phyloP scores from a whole-genome alignment of 306 rosid species.

The Pterocarpus macrocarpus region DNA sequence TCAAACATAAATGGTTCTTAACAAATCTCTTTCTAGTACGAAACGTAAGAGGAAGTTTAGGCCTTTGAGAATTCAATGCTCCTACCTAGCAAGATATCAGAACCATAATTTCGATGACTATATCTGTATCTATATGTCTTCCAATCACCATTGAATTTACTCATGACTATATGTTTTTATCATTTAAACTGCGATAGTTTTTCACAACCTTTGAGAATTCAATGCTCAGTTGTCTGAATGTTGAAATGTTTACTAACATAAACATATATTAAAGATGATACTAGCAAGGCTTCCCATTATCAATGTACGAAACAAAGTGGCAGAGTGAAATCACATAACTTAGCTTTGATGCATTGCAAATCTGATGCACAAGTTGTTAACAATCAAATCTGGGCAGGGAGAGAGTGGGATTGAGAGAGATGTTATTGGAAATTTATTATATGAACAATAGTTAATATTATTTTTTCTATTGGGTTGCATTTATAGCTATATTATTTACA shows the following conservation, averaged over 20 bases:
- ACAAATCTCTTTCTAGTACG: not conserved
- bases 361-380: slow-evolving; percentile 12
- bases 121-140: not conserved
- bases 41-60: slow-evolving; percentile 22
- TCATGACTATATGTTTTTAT: not conserved
- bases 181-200: not conserved
- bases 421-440: slow-evolving; percentile 7
- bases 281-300: not conserved
- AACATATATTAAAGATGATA: slow-evolving; percentile 12
- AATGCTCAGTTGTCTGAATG: slow-evolving; percentile 20
- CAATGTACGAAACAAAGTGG: slow-evolving; percentile 6
- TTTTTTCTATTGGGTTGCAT: not conserved
- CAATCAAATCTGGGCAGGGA: not conserved
- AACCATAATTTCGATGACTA: not conserved
- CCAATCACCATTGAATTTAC: slow-evolving; percentile 4
- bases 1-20: slow-evolving; percentile 1
- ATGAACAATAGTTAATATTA: slow-evolving; percentile 4
- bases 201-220: not conserved
- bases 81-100: slow-evolving; percentile 18
- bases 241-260: slow-evolving; percentile 17
- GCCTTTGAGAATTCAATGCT: slow-evolving; percentile 16
- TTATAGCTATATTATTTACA: too few species aligned
- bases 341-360: not conserved
- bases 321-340: slow-evolving; percentile 16
- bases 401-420: slow-evolving; percentile 11